Evolutionary conservation across 345 rosid species (phyloP), one percentile per base, ranked within the genome.

Genomic region (Rhizophora apiculata): DNA sequence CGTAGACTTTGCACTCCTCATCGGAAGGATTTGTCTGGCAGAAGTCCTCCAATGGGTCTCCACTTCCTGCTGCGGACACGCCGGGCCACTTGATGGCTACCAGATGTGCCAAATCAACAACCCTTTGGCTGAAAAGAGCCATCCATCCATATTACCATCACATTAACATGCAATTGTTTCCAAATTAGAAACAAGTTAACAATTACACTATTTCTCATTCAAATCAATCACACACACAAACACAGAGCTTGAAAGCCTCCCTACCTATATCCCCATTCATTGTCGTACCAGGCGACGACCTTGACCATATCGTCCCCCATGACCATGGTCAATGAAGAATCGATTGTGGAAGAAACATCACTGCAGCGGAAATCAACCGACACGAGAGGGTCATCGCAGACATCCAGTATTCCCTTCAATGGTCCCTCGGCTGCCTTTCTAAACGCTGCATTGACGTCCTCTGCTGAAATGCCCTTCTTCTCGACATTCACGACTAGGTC

Each of bases 211-310:
- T 46, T 6, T 16, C 18, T 49, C 15, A 11, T 34, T 51, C 6
- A 21, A 6, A n/a, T 8, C 7, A 34, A 34, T 34, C 9, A 6
- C 6, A 31, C 4, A 34, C 2, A 34, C 9, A 34, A 0, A 34
- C 37, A 34, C 9, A 34, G 22, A 24, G 30, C 6, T 21, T 15
- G 26, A 4, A 6, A 24, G 26, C 29, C 16, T 56, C 13, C 82
- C 75, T 64, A 94, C 97, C 97, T 89, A 87, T 94, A 94, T 20
- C 98, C 96, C 98, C 98, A 91, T 78, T 94, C 96, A 34, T 94
- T 94, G 88, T 94, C 98, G 69, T 94, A 91, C 98, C 98, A 94
- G 22, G 97, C 98, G 0, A 94, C 96, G 15, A 94, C 98, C 88
- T 94, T 94, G 26, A 94, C 87, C 97, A 94, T 91, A 72, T 91